Evolutionary conservation across 129 eudicot species (phyloP).

Genomic region (Arctium lappa): DNA sequence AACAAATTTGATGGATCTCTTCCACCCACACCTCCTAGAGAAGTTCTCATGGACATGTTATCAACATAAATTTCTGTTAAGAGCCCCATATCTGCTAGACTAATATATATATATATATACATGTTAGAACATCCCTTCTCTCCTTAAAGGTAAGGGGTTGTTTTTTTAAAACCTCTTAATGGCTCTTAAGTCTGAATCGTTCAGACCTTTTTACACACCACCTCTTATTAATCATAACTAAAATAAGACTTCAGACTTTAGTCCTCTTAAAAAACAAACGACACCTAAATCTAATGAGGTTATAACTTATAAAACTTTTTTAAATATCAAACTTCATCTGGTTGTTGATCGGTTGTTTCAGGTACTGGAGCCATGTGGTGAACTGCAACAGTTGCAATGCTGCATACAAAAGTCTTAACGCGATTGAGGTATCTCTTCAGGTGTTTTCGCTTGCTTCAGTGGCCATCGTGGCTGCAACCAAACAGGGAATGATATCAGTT

Average conservation of each 20-base stretch:
- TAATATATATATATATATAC: no score
- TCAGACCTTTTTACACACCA: no score
- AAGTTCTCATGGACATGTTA: constrained; percentile 78
- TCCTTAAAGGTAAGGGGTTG: no score
- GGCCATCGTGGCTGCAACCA: constrained; percentile 64
- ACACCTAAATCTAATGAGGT: not conserved
- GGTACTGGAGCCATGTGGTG: constrained; percentile 79
- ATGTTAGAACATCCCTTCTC: not conserved
- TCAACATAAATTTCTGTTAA: not conserved
- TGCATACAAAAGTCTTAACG: constrained; percentile 58
- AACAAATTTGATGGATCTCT: constrained; percentile 43
- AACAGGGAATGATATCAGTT: constrained; percentile 41
- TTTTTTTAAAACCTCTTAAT: no score
- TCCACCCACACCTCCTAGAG: constrained; percentile 78
- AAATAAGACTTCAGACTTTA: no score
- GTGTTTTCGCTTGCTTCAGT: constrained; percentile 53
- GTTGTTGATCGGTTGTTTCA: constrained; percentile 22
- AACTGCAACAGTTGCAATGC: constrained; percentile 68
- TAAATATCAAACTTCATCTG: not conserved
- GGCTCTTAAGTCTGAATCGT: no score
- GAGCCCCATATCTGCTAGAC: no score
- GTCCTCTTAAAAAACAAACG: no score
- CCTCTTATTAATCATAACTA: no score
- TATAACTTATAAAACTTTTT: not conserved
- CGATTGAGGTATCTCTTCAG: constrained; percentile 49